These are phyloP conservation scores for Blastomyces gilchristii DNA, from an alignment of 2,329 filamentous ascomycete species.

Conservation along the genomic window DNA sequence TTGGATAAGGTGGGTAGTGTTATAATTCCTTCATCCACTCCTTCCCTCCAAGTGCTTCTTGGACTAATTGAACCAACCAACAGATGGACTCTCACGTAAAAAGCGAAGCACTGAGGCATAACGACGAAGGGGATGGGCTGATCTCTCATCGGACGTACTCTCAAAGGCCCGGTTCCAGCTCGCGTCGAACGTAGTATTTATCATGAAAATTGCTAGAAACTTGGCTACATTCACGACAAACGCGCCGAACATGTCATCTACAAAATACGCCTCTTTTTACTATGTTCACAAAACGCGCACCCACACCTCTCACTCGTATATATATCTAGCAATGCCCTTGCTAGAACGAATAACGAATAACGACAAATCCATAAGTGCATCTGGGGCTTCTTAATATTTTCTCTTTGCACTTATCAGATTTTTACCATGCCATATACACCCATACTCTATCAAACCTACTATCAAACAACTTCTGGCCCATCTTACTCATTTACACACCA, in stretches of 20 bases:
- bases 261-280: not conserved
- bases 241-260: not conserved
- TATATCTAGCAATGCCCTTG: not conserved
- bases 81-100: not conserved
- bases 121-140: not conserved
- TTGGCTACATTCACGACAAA: not conserved
- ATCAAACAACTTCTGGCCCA: not conserved
- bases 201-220: not conserved
- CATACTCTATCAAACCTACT: not conserved
- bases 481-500: too few relatives aligned
- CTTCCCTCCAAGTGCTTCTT: not conserved
- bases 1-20: slow-evolving; percentile 39
- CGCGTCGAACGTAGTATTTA: not conserved
- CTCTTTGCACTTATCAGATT: not conserved
- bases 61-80: not conserved
- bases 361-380: not conserved
- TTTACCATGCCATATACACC: not conserved
- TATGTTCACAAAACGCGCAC: not conserved
- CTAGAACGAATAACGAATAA: not conserved
- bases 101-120: not conserved
- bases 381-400: not conserved
- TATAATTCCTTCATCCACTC: not conserved
- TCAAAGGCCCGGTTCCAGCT: not conserved
- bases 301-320: not conserved
- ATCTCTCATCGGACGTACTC: not conserved